Evolutionary conservation across 148 eudicot species (phyloP).

Genomic region (Vaccinium macrocarpon): DNA sequence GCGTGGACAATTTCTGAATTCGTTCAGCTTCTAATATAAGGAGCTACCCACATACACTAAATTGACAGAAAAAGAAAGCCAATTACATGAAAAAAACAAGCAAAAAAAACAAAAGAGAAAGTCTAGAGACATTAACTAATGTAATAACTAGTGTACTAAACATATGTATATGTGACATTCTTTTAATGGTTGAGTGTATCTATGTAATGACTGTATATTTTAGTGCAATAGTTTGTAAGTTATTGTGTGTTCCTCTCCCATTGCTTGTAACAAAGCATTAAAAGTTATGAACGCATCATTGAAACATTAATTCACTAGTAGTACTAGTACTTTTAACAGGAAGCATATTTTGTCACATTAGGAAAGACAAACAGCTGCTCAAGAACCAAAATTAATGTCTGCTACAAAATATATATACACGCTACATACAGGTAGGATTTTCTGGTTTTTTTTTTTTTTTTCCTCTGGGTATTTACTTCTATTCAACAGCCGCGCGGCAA

Average conservation of each 20-base stretch:
- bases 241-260: too few relatives aligned
- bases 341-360: neutral
- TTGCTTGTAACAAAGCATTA: neutral
- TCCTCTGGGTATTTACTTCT: neutral
- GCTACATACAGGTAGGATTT: neutral
- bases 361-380: neutral
- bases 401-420: neutral
- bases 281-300: neutral
- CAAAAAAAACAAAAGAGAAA: neutral
- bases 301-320: neutral
- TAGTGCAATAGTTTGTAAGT: too few relatives aligned
- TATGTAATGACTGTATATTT: too few relatives aligned
- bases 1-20: neutral
- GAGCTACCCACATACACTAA: neutral
- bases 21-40: neutral
- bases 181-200: too few relatives aligned
- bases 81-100: neutral
- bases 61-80: too few relatives aligned
- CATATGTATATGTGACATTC: too few relatives aligned
- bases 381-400: neutral
- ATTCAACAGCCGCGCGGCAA: neutral
- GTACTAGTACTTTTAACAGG: neutral
- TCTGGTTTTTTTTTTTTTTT: neutral
- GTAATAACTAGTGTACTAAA: too few relatives aligned
- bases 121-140: too few relatives aligned